Evolutionary conservation across 495 filamentous ascomycete genomes (phyloP).

Genomic region (Tuber calosporum): DNA sequence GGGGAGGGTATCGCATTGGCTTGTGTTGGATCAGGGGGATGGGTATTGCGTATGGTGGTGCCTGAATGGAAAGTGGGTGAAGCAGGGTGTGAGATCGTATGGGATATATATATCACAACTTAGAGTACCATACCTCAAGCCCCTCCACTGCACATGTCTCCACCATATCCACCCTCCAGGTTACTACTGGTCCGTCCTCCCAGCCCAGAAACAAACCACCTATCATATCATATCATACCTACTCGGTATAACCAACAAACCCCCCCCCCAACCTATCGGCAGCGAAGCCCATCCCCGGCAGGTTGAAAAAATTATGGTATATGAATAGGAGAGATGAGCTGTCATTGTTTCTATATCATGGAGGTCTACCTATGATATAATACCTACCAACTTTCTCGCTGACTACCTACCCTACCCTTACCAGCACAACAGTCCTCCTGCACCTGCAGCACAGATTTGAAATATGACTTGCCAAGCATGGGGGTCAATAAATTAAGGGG

Average conservation of each 20-base stretch:
- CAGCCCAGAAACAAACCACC: neutral
- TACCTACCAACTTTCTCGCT: neutral
- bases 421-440: neutral
- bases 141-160: neutral
- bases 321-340: neutral
- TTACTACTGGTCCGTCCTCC: neutral
- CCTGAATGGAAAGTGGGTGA: neutral
- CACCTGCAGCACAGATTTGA: neutral
- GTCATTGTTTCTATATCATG: no score
- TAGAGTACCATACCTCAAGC: neutral
- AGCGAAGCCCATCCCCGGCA: neutral
- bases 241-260: neutral
- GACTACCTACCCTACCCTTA: no score
- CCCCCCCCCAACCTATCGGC: neutral
- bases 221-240: no score
- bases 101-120: neutral
- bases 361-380: no score
- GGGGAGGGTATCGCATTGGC: neutral
- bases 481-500: slow-evolving; percentile 2
- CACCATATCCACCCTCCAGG: neutral
- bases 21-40: neutral
- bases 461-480: neutral
- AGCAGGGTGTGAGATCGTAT: neutral
- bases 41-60: neutral
- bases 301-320: neutral